Evolutionary conservation across 257 asterid genomes (phyloP), one percentile per base, ranked within the genome.

Genomic region (Salvia hispanica): DNA sequence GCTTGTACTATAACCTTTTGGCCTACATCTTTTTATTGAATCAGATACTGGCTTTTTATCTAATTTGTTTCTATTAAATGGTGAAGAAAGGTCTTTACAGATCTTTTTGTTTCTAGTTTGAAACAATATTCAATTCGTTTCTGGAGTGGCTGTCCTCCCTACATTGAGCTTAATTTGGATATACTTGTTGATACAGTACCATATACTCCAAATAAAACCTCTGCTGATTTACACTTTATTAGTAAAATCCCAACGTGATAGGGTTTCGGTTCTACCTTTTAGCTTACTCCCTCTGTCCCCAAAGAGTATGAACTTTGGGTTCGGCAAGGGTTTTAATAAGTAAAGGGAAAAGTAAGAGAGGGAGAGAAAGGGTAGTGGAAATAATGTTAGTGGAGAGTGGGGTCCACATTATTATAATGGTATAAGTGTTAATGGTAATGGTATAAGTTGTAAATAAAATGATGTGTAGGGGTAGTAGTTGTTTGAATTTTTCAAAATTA

Each of bases 1-100:
- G 3, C 34, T 11, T 5, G 64, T 45, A 8, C 33, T 62, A 46
- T 64, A 50, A 55, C 47, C 9, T 53, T 45, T 5, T 12, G 42
- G 46, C 58, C 50, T 50, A 28, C 39, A 64, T 39, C 31, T 33
- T 64, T 67, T 59, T 64, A 45, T 64, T 34, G 55, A 63, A 66
- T 66, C 68, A 39, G 53, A 25, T 54, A 59, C 61, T 58, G 51
- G 37, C 44, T 66, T 47, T 40, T 63, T 47, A 53, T 46, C 45
- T 37, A 31, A 47, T 61, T 44, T 21, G 21, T 46, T 46, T 46
- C 58, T 46, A 44, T 16, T 58, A 45, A 25, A 44, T 64, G 52
- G 42, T 10, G 51, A 15, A 45, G 59, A 34, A 31, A 64, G 18
- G 1, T 50, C 64, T 58, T 14, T 36, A 39, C 36, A 16, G 25